Evolutionary conservation across 2,329 filamentous ascomycete species (phyloP).

Genomic region (Alternaria rosae): DNA sequence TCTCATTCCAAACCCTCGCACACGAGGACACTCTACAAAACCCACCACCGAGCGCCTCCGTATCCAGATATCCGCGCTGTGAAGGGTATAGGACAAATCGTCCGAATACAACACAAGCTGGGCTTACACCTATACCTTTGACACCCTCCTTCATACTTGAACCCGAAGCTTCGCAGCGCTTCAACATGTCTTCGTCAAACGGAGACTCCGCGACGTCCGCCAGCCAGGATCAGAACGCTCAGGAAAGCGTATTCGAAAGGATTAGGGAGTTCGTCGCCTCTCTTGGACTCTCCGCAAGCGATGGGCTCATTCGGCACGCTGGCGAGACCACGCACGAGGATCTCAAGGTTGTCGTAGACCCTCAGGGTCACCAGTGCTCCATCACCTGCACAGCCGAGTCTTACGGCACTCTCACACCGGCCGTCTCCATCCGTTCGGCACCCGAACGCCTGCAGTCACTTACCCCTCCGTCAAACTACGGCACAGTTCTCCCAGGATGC

Average conservation of each 20-base stretch:
- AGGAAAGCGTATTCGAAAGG: constrained; percentile 23
- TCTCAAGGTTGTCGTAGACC: constrained; percentile 22
- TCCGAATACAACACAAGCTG: constrained; percentile 1
- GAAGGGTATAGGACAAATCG: background rate
- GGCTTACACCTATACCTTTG: background rate
- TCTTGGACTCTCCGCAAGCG: constrained; percentile 31
- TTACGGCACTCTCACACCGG: constrained; percentile 22
- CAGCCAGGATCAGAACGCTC: constrained; percentile 9
- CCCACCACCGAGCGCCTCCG: background rate
- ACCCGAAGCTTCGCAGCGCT: background rate
- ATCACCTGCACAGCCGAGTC: constrained; percentile 20
- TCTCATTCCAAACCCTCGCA: constrained; percentile 4
- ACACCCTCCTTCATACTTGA: background rate
- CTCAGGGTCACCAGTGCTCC: constrained; percentile 27
- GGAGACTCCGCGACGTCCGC: constrained; percentile 4
- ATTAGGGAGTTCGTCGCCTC: constrained; percentile 32
- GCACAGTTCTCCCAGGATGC: constrained; percentile 71
- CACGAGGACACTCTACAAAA: background rate
- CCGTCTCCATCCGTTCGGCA: constrained; percentile 28
- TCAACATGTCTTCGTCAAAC: constrained; percentile 22
- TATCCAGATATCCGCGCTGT: background rate
- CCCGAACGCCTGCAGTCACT: constrained; percentile 48
- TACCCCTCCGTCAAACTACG: constrained; percentile 75
- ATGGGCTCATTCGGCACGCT: constrained; percentile 38
- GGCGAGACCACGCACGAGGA: constrained; percentile 43